Evolutionary conservation across 2,329 filamentous ascomycete species (phyloP), one percentile per base, ranked within the genome.

Genomic region (Cadophora gregata): DNA sequence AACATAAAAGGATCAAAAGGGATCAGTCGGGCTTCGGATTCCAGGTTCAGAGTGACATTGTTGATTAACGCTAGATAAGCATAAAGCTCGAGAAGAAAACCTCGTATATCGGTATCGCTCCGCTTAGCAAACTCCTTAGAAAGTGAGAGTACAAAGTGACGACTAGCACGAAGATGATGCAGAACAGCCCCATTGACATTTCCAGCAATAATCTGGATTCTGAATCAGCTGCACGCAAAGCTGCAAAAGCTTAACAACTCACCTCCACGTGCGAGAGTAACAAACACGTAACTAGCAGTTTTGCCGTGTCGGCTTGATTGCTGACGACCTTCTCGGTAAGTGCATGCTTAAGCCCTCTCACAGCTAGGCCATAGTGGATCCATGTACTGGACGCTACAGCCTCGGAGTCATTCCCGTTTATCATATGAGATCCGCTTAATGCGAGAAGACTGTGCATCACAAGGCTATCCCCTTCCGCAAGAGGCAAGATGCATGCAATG

Each of bases 341-440:
- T 2, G 31, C 36, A 47, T 47, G 36, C 38, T 47, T 60, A 6
- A 60, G 58, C n/a, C 38, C 58, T 19, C 58, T 25, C 29, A 47
- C 24, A 29, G 58, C 58, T 9, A 60, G 58, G n/a, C 24, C 58
- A 14, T 60, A 60, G 29, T 47, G 58, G 9, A 21, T 48, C 38
- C 38, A 60, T 8, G 58, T 60, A 1, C 31, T 19, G 7, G 36
- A 47, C 8, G 16, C 48, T 3, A 60, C 19, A 9, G 16, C 29
- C 36, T 21, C 33, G 42, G 36, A 47, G 1, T 29, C 31, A 8
- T 25, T 29, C 2, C 21, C 14, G n/a, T 60, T 38, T 3, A 60
- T 47, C 9, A 60, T 29, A 21, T 60, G 58, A 29, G 36, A 21
- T n/a, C 58, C 58, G 21, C 58, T 60, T 7, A 60, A 27, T n/a